Base-by-base conservation (phyloP, 192 early-diverging fungal species). In the Phlyctochytrium arcticum region DNA sequence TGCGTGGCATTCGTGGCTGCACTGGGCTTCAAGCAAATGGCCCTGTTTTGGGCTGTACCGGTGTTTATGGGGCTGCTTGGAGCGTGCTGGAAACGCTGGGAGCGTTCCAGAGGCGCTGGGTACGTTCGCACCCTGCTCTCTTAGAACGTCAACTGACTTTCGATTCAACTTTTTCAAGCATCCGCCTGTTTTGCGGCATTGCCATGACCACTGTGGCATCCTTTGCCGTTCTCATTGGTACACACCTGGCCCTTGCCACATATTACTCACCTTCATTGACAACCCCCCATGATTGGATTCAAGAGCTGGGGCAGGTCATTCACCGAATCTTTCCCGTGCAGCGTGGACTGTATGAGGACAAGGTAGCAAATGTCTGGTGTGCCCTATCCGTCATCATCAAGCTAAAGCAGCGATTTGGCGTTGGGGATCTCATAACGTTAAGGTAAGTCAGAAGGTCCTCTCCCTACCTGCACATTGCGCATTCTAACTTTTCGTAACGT, bases 351-450 rank as follows among this genome's bases (percentile, higher is more conserved):
- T 99, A 94, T 72, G 95, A 99, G 70, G 96, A 99, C 78, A 99
- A 99, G 71, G 96, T 99, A 2, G 94, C 93, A 36, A 99, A 96
- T 65, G 66, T 99, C 6, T 99, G 96, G 96, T 99, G 96, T 67
- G 90, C 94, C 0, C 37, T 93, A 3, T 95, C 88, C 47, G 82
- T 96, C 3, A 75, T 85, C 8, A 66, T 99, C 60, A 97, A 97
- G 61, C 62, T 96, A 47, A 88, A 90, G 8, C 72, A 82, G 5
- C 59, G 90, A 17, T 85, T 91, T 59, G 66, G 72, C 17, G 58
- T 87, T 24, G n/a, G n/a, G n/a, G n/a, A 50, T 1, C 24, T 27
- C 30, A 68, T 82, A 31, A 35, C 76, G 4, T 79, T 94, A 1
- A 72, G 92, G 12, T 76, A 80, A 23, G 58, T 94, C 19, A 92